Percentiles rank a stretch among this genome's conserved stretches.
phyloP scores from a whole-genome alignment of 768 basidiomycete species.

The Dioszegia aurantiaca region DNA sequence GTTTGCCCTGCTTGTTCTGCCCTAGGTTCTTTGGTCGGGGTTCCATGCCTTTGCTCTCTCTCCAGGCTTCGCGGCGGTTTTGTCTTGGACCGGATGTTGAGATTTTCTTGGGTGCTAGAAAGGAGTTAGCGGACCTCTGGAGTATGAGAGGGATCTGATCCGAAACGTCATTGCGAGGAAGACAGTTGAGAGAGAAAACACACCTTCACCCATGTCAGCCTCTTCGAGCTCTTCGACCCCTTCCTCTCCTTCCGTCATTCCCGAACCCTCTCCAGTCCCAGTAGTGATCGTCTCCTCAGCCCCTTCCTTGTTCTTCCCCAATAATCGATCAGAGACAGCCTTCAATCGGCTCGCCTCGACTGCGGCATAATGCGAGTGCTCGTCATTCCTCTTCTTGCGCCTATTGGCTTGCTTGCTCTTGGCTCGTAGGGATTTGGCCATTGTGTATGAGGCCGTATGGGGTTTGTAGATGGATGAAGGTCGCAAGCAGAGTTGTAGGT shows the following conservation, averaged over 20 bases:
- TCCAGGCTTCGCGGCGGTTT: constrained; percentile 77
- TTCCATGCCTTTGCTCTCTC: constrained; percentile 67
- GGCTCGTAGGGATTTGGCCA: constrained; percentile 51
- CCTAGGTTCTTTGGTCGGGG: constrained; percentile 37
- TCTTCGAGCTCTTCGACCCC: constrained; percentile 21
- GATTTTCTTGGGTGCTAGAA: constrained; percentile 53
- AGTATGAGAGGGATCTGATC: no score
- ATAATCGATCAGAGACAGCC: constrained; percentile 35
- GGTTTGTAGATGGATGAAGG: not conserved
- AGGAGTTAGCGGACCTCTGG: constrained; percentile 5
- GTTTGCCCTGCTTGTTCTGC: constrained; percentile 32
- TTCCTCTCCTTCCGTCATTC: constrained; percentile 30
- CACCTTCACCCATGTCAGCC: constrained; percentile 26
- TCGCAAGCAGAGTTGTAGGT: no score
- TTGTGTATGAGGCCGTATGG: constrained; percentile 27
- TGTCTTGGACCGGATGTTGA: constrained; percentile 79
- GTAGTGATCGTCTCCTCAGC: constrained; percentile 23
- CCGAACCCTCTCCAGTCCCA: constrained; percentile 46
- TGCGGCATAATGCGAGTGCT: constrained; percentile 39
- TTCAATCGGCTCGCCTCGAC: constrained; percentile 41
- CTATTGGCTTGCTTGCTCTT: constrained; percentile 45
- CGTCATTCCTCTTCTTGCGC: constrained; percentile 37
- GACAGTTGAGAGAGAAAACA: constrained; percentile 6
- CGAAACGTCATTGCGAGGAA: not conserved
- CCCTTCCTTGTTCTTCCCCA: constrained; percentile 44